phyloP scores from a whole-genome alignment of 352 stramenopile species.

The Pythium vanterpoolii region DNA sequence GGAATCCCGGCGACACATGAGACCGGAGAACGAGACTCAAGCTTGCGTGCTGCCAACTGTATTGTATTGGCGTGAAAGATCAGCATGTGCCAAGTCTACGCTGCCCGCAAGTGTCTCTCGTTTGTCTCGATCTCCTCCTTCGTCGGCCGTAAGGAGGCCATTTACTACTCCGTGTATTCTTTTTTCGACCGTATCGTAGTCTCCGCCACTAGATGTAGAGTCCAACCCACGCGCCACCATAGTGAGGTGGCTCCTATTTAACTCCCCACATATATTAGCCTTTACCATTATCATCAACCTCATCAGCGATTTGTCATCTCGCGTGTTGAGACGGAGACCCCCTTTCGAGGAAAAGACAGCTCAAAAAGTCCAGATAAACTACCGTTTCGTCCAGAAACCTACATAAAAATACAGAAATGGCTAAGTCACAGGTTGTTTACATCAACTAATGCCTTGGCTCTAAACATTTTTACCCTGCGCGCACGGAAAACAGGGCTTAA shows the following conservation, averaged over 20 bases:
- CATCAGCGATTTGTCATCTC: background rate
- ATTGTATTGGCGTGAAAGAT: constrained; percentile 21
- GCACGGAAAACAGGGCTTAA: no score
- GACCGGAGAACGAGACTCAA: background rate
- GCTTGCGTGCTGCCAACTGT: constrained; percentile 12
- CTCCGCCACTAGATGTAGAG: constrained; percentile 20
- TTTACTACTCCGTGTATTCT: constrained; percentile 7
- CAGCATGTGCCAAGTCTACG: constrained; percentile 18
- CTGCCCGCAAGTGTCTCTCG: background rate
- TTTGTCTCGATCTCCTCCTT: background rate
- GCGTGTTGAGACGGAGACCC: no score
- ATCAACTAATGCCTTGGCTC: no score
- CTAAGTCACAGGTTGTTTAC: no score
- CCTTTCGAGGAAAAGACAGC: no score
- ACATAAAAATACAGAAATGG: no score
- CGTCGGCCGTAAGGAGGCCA: background rate
- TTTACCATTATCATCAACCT: background rate
- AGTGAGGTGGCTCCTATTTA: constrained; percentile 20
- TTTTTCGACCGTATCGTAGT: background rate
- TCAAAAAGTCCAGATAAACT: no score
- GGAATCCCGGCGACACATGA: background rate
- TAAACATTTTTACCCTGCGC: no score
- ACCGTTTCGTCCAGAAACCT: no score
- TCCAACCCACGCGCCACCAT: constrained; percentile 9
- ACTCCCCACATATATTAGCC: constrained; percentile 19